Conservation (phyloP, 2,329 filamentous ascomycete genomes). For the Fusarium beomiforme region DNA sequence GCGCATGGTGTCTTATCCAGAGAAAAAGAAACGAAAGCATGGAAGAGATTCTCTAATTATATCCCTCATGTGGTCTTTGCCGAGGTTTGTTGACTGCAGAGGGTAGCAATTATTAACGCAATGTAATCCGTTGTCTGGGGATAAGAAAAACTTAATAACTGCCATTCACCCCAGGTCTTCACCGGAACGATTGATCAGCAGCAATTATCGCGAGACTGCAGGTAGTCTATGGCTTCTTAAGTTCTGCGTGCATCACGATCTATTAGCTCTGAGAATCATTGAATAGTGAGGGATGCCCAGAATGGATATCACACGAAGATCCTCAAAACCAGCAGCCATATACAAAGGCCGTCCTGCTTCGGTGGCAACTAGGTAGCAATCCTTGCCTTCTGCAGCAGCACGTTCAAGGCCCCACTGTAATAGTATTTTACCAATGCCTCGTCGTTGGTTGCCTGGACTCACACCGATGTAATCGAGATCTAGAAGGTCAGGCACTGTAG, state of each 20-base stretch:
- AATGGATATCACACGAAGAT: background rate
- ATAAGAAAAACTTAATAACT: too few relatives aligned
- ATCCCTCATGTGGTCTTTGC: too few relatives aligned
- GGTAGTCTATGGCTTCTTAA: fast-evolving
- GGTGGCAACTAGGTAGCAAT: constrained; percentile 13
- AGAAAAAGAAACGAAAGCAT: background rate
- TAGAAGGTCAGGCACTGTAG: background rate
- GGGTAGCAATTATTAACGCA: too few relatives aligned
- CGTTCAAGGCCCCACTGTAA: background rate
- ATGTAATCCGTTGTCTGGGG: too few relatives aligned
- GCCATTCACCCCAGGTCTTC: too few relatives aligned
- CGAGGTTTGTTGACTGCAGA: too few relatives aligned
- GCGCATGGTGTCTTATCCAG: background rate
- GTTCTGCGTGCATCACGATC: fast-evolving
- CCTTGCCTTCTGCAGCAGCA: background rate
- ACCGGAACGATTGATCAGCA: too few relatives aligned
- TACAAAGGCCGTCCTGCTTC: constrained; percentile 7
- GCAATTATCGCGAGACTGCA: too few relatives aligned
- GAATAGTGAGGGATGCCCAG: constrained; percentile 16
- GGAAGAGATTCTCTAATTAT: too few relatives aligned
- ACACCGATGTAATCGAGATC: constrained; percentile 22
- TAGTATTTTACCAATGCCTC: constrained; percentile 4
- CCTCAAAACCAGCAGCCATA: background rate
- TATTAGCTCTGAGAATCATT: background rate
- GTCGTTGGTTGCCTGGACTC: background rate